Percentiles rank a stretch among this genome's conserved stretches.
phyloP scores from a whole-genome alignment of 73 alveolate species.

The Paramecium caudatum region DNA sequence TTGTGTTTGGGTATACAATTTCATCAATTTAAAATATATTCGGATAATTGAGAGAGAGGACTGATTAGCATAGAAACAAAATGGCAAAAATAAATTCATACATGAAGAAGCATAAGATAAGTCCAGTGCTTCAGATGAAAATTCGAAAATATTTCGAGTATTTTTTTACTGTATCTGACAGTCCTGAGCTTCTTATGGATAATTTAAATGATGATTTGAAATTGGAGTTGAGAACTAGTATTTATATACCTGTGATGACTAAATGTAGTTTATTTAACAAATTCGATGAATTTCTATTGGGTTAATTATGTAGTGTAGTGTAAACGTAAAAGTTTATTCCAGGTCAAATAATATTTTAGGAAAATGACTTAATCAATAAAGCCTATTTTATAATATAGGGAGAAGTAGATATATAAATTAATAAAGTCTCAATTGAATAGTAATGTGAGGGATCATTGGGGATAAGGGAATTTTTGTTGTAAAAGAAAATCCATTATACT shows the following conservation, averaged over 20 bases:
- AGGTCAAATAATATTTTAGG: conserved; percentile 7
- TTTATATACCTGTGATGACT: neutral
- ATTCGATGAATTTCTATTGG: neutral
- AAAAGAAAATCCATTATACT: neutral
- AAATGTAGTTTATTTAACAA: neutral
- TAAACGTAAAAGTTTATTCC: conserved; percentile 14
- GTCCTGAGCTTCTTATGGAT: conserved; percentile 41
- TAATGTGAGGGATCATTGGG: conserved; percentile 48
- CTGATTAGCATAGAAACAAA: conserved; percentile 45
- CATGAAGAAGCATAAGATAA: conserved; percentile 11
- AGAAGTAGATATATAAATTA: conserved; percentile 40
- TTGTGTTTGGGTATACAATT: conserved; percentile 62
- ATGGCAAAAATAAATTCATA: conserved; percentile 50
- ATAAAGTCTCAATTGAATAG: conserved; percentile 22
- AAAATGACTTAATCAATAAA: neutral
- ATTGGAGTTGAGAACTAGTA: conserved; percentile 19
- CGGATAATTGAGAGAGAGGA: conserved; percentile 43
- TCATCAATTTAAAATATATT: conserved; percentile 64
- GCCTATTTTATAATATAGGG: conserved; percentile 9
- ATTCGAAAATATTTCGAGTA: conserved; percentile 35
- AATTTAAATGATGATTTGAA: conserved; percentile 20
- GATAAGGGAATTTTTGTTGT: neutral
- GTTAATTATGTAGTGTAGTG: neutral
- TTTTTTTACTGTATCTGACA: conserved; percentile 1
- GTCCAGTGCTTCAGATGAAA: conserved; percentile 12